phyloP scores from a whole-genome alignment of 768 basidiomycete genomes.

The Rhodosporidiobolus sp. region DNA sequence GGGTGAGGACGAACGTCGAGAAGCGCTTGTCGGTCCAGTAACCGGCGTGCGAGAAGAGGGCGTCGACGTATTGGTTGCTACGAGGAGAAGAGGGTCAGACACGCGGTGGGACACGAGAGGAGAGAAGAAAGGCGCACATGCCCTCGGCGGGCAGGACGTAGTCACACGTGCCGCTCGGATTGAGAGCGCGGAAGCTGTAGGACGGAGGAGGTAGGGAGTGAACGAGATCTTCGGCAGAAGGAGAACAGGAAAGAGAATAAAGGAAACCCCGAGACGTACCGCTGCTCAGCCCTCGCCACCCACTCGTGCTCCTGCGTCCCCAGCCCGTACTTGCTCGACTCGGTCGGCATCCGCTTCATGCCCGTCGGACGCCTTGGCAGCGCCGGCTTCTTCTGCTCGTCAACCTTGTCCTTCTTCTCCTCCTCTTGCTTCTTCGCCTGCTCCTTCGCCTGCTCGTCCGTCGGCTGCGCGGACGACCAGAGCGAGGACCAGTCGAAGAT shows the following conservation, averaged over 20 bases:
- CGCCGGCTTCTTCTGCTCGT: not conserved
- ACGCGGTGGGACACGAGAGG: not conserved
- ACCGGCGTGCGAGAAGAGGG: slow-evolving; percentile 11
- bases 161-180: slow-evolving; percentile 36
- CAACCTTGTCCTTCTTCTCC: slow-evolving; percentile 11
- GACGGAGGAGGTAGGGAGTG: not conserved
- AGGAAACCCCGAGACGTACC: slow-evolving; percentile 20
- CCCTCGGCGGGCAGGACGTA: slow-evolving; percentile 37
- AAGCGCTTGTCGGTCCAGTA: slow-evolving; percentile 35
- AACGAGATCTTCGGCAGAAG: no score
- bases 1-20: slow-evolving; percentile 28
- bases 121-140: not conserved
- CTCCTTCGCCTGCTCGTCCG: slow-evolving; percentile 8
- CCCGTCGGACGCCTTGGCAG: slow-evolving; percentile 8
- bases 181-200: slow-evolving; percentile 36
- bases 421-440: slow-evolving; percentile 1
- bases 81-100: no score
- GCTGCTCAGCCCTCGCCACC: slow-evolving; percentile 37
- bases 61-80: slow-evolving; percentile 6
- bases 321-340: slow-evolving; percentile 27
- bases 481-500: slow-evolving; percentile 37
- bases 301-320: slow-evolving; percentile 30
- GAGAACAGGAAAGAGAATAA: not conserved
- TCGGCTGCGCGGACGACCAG: slow-evolving; percentile 13
- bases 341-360: slow-evolving; percentile 32